Percentiles rank a stretch among this genome's conserved stretches.
phyloP scores from a whole-genome alignment of 2,329 filamentous ascomycete genomes.

The Fusarium succisae region DNA sequence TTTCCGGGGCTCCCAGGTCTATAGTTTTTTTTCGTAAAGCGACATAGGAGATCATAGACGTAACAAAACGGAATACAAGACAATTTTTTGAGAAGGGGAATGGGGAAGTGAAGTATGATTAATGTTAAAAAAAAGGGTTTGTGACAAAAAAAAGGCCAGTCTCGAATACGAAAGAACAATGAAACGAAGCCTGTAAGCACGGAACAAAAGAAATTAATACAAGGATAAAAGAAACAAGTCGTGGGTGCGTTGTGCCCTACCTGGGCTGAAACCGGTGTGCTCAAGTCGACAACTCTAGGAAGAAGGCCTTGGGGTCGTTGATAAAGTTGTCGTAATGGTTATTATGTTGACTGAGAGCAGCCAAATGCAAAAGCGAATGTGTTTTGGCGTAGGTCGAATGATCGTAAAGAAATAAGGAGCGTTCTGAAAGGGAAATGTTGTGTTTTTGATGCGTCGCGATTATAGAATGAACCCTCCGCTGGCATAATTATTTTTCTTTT shows the following conservation, averaged over 20 bases:
- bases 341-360: slow-evolving; percentile 1
- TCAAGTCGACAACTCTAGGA: slow-evolving; percentile 28
- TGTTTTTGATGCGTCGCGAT: slow-evolving; percentile 12
- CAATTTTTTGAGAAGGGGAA: slow-evolving; percentile 20
- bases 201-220: slow-evolving; percentile 31
- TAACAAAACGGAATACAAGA: slow-evolving; percentile 30
- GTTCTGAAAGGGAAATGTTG: neutral
- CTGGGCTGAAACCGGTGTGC: slow-evolving; percentile 27
- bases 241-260: slow-evolving; percentile 35
- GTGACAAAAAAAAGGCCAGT: slow-evolving; percentile 34
- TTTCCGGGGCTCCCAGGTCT: slow-evolving; percentile 41
- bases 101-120: slow-evolving; percentile 30
- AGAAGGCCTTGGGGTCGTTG: slow-evolving; percentile 14
- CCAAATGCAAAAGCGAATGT: slow-evolving; percentile 18
- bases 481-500: slow-evolving; percentile 32
- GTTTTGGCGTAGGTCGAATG: slow-evolving; percentile 6
- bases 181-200: slow-evolving; percentile 38
- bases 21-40: slow-evolving; percentile 38
- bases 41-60: slow-evolving; percentile 42
- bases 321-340: slow-evolving; percentile 8
- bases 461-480: slow-evolving; percentile 17
- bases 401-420: slow-evolving; percentile 7
- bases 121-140: slow-evolving; percentile 28
- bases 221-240: slow-evolving; percentile 33
- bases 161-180: slow-evolving; percentile 26